phyloP scores from a whole-genome alignment of 1,284 basidiomycete genomes.

The Macrocystidia cucumis region DNA sequence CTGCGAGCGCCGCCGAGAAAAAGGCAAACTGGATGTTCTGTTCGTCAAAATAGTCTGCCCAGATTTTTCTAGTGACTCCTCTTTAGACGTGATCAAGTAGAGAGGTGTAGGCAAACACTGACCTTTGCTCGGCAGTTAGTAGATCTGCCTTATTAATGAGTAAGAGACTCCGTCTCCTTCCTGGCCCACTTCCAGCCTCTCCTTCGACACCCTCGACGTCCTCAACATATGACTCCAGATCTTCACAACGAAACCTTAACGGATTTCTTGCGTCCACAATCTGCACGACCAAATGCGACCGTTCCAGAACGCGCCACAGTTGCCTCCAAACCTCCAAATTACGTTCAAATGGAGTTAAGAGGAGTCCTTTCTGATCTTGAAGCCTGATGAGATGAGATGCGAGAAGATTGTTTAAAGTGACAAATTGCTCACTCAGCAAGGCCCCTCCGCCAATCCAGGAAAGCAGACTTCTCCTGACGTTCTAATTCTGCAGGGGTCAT shows the following conservation, averaged over 20 bases:
- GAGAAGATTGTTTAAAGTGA: constrained; percentile 1
- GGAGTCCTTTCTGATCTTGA: constrained; percentile 72
- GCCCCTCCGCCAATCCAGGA: constrained; percentile 86
- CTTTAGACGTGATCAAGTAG: too few species aligned
- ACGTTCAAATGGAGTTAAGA: constrained; percentile 92
- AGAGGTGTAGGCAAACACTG: too few species aligned
- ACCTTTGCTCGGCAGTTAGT: constrained; percentile 84
- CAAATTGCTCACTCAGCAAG: constrained; percentile 81
- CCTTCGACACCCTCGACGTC: constrained; percentile 76
- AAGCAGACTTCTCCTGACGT: constrained; percentile 80
- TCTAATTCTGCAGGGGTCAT: constrained; percentile 79
- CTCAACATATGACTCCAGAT: constrained; percentile 82
- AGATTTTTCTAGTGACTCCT: constrained; percentile 30
- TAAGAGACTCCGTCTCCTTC: constrained; percentile 70
- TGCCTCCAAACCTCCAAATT: constrained; percentile 97
- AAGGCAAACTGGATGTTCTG: constrained; percentile 85
- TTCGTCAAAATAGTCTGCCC: constrained; percentile 93
- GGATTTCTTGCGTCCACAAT: constrained; percentile 96
- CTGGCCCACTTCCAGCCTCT: constrained; percentile 69
- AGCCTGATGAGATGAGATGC: constrained; percentile 35
- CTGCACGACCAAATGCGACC: constrained; percentile 90
- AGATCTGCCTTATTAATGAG: constrained; percentile 98
- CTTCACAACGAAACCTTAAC: constrained; percentile 84
- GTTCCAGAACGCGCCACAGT: constrained; percentile 90
- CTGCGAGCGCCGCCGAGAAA: constrained; percentile 91